Base-by-base conservation (phyloP, 768 basidiomycete species). In the Vararia minispora region DNA sequence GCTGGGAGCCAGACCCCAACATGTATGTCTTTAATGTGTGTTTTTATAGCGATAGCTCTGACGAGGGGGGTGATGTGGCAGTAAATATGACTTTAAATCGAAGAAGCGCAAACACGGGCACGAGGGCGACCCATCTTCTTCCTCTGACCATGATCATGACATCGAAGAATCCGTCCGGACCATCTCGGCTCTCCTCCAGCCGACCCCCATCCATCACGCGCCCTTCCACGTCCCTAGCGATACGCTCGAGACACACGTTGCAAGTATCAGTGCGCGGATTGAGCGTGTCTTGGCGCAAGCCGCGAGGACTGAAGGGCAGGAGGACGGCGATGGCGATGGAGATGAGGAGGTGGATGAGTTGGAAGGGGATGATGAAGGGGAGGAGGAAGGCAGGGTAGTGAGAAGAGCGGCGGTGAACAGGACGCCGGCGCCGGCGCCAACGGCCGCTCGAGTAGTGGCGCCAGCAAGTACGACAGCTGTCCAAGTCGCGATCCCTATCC, bases 1-100 rank as follows among this genome's bases (percentile, higher is more conserved):
- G 65, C 46, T 89, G 84, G 83, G 80, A 80, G 48, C 81, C 85
- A 28, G 83, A 88, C 62, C 83, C 84, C 23, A 78, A 76, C 49
- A 67, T 84, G 85, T 87, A 57, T 48, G 80, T 67, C 31, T 30
- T 43, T 26, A 34, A 38, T 44, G 4, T 47, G 20, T 34, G 10
- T 4, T n/a, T 29, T 8, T 18, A 33, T 35, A 29, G 28, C 40
- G 13, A 6, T 29, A 13, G 22, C 28, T 33, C 10, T 32, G 27
- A 30, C 41, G 25, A 46, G 33, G 14, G 13, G 36, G 37, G 17
- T 25, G 43, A 9, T 32, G 18, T 16, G 27, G n/a, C 45, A 85
- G 83, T 47, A 80, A 76, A 66, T 84, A 83, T 54, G 82, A 70
- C 46, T 85, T 86, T 54, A 85, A 83, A 52, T 68, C 77, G 12